These are phyloP conservation scores for Ogataea methanolica DNA, from an alignment of 805 yeast genomes.

Conservation along the genomic window DNA sequence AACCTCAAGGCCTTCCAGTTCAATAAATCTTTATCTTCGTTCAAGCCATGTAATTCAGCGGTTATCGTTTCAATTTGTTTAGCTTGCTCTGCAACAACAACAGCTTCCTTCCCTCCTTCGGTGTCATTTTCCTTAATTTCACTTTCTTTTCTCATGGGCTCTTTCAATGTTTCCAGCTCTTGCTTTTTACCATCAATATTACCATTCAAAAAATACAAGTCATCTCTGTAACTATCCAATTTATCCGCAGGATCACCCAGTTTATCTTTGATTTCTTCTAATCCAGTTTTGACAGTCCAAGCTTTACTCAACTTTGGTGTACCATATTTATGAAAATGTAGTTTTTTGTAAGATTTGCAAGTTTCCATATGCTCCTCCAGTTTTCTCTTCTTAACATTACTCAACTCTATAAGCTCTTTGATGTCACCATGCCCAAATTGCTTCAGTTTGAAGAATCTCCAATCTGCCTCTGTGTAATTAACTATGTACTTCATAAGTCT, in stretches of 20 bases:
- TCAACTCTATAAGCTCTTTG: slow-evolving; percentile 6
- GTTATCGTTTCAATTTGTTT: too few relatives aligned
- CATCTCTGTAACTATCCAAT: slow-evolving; percentile 26
- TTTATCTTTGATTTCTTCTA: slow-evolving; percentile 11
- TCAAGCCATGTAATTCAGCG: slow-evolving; percentile 1
- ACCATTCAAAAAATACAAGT: slow-evolving; percentile 24
- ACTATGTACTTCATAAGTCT: slow-evolving; percentile 12
- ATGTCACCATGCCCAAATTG: slow-evolving; percentile 25
- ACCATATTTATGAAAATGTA: slow-evolving; percentile 24
- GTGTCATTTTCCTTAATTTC: background rate
- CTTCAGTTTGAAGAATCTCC: slow-evolving; percentile 27
- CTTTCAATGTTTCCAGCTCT: background rate
- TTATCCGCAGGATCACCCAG: slow-evolving; percentile 9
- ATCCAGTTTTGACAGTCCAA: slow-evolving; percentile 25
- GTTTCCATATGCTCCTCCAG: slow-evolving; percentile 17
- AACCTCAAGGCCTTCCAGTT: slow-evolving; percentile 25
- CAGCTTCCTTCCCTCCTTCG: background rate
- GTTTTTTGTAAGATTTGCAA: slow-evolving; percentile 10
- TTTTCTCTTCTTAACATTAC: slow-evolving; percentile 20
- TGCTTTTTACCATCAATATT: slow-evolving; percentile 8
- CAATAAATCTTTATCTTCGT: slow-evolving; percentile 13
- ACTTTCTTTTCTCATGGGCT: background rate
- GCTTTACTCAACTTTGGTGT: slow-evolving; percentile 25
- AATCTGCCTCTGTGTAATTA: slow-evolving; percentile 17
- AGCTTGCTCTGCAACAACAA: too few relatives aligned